phyloP scores from a whole-genome alignment of 768 basidiomycete species.

The Phaffia australis region DNA sequence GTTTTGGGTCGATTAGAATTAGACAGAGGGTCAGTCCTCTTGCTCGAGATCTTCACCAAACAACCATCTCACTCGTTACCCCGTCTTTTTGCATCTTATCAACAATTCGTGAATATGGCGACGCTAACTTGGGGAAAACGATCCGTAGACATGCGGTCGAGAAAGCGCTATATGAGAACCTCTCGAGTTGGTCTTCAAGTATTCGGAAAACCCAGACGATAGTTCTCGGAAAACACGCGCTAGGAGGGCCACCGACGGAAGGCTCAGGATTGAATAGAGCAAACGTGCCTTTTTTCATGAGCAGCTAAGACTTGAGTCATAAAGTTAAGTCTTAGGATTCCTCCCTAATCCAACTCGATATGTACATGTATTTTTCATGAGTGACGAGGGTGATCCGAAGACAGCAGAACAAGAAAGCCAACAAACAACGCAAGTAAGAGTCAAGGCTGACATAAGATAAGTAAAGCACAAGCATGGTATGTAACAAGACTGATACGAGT shows the following conservation, averaged over 20 bases:
- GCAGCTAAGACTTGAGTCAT: too few relatives aligned
- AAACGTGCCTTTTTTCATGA: too few relatives aligned
- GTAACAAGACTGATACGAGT: too few relatives aligned
- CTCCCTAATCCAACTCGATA: too few relatives aligned
- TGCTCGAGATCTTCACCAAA: neutral
- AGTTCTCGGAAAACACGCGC: constrained; percentile 7
- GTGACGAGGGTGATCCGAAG: too few relatives aligned
- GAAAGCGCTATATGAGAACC: constrained; percentile 22
- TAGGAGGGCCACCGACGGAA: constrained; percentile 20
- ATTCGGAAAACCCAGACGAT: constrained; percentile 1
- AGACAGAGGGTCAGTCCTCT: constrained; percentile 52
- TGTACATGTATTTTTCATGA: too few relatives aligned
- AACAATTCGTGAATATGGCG: neutral
- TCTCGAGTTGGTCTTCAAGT: constrained; percentile 11
- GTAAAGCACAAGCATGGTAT: too few relatives aligned
- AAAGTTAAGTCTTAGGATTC: too few relatives aligned
- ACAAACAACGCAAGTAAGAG: too few relatives aligned
- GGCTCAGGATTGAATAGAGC: neutral
- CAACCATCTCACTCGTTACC: neutral
- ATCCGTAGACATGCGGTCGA: constrained; percentile 18
- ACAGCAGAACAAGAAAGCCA: too few relatives aligned
- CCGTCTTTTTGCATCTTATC: neutral
- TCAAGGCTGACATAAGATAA: too few relatives aligned
- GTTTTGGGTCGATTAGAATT: constrained; percentile 85
- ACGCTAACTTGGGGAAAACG: neutral